Evolutionary conservation across 1,139 yeast genomes (phyloP).

Genomic region (Eremothecium gossypii): DNA sequence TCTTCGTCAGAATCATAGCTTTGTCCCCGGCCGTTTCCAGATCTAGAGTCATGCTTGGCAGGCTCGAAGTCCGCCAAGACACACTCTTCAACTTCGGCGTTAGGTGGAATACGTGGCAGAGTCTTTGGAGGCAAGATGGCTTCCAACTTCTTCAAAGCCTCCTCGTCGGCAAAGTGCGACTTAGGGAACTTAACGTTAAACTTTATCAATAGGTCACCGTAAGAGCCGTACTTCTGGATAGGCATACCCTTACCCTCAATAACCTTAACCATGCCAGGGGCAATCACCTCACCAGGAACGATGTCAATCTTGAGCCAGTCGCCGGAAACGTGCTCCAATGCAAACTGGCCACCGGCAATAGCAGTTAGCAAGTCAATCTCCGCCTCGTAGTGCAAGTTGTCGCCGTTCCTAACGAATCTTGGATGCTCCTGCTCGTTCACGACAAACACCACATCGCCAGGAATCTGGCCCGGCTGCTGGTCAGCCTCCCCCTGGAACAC

Average conservation of each 20-base stretch:
- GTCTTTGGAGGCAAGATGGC: conserved; percentile 58
- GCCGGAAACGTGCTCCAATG: conserved; percentile 78
- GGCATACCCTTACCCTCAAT: conserved; percentile 97
- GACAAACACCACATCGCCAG: conserved; percentile 93
- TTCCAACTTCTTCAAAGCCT: conserved; percentile 56
- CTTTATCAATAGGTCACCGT: conserved; percentile 63
- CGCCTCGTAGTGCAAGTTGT: conserved; percentile 76
- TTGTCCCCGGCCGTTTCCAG: conserved; percentile 38
- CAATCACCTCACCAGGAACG: conserved; percentile 85
- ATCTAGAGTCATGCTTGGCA: conserved; percentile 42
- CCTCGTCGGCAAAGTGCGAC: conserved; percentile 55
- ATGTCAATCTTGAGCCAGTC: conserved; percentile 78
- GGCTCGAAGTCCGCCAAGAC: conserved; percentile 58
- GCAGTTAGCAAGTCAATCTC: conserved; percentile 91
- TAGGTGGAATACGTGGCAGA: conserved; percentile 45
- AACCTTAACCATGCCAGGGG: conserved; percentile 76
- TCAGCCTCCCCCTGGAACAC: conserved; percentile 95
- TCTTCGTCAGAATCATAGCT: conserved; percentile 54
- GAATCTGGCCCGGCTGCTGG: conserved; percentile 88
- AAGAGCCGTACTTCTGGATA: conserved; percentile 63
- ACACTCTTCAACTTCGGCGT: conserved; percentile 74
- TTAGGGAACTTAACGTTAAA: conserved; percentile 67
- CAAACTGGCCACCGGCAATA: conserved; percentile 89
- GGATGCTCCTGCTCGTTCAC: conserved; percentile 62
- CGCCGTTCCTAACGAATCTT: conserved; percentile 43